Base-by-base conservation (phyloP, 2,329 filamentous ascomycete species). In the Lachnellula suecica region DNA sequence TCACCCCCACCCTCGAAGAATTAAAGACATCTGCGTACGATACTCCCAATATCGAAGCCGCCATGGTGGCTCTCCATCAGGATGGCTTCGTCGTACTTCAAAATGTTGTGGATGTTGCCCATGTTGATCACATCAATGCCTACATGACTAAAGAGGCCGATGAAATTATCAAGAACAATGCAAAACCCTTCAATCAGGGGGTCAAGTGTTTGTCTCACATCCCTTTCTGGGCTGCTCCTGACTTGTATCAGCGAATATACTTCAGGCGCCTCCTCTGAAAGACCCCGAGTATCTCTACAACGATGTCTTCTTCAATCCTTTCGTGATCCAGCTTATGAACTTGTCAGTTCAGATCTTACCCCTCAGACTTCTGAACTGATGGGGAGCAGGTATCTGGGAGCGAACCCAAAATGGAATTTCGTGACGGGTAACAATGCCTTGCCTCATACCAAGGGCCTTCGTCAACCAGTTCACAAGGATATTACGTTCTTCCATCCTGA, bases 291-390 rank as follows among this genome's bases (percentile, higher is more conserved):
- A 65, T 27, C 58, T 72, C 1, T 66, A 67, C 51, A 63, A 71
- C 42, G 71, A 73, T 57, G 61, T 74, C 3, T 73, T 72, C 56
- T 74, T 73, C 61, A 73, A 74, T 53, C 63, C 68, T 0, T 73
- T 71, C 52, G 63, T 74, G 19, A 63, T 72, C 23, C 71, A 74
- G 47, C 48, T 73, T 2, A 68, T 69, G 46, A 72, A 72, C 53
- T 63, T 64, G 68, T 72, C 45, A 17, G 45, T 56, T 23, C 6
- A 22, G n/a, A 25, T 27, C 45, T 27, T 44, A 25, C 20, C 10
- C 40, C 15, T 13, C 22, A 20, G n/a, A 11, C 22, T 5, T 15
- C 15, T 7, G 9, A 20, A 34, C 44, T 51, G 17, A 51, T 24
- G 4, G 63, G 56, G 4, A 65, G 63, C 47, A 72, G 70, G 6